Evolutionary conservation across 2,329 filamentous ascomycete genomes (phyloP), one percentile per base, ranked within the genome.

Genomic region (Sporothrix schenckii): DNA sequence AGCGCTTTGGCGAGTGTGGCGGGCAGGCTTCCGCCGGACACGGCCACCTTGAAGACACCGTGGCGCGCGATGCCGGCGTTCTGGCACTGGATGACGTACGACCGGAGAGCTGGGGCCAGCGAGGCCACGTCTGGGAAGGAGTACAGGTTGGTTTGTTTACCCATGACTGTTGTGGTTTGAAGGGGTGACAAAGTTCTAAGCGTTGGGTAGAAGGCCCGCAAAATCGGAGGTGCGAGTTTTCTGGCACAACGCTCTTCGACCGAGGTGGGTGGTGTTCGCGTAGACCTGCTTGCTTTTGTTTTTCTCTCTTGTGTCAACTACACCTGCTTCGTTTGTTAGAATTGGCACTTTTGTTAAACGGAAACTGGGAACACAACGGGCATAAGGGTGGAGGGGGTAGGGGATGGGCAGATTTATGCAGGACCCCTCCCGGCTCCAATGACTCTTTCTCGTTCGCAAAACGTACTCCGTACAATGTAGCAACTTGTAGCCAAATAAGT

Each of bases 21-120:
- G 70, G 95, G 95, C 60, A 99, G 88, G 19, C 94, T 97, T 76
- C 95, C 95, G 75, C 95, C 95, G 0, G 94, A 98, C 68, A 98
- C 91, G 74, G 90, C 95, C 72, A 99, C 85, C 81, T 96, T 94
- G 87, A 99, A 98, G 78, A 86, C 86, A 73, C 87, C 86, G 81
- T 98, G 95, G 73, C 94, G 92, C 75, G 85, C 83, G 73, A 98
- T 82, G 71, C 93, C 93, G 72, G 89, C 87, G 77, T 90, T 90
- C 81, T 99, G 94, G 77, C 87, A 89, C 76, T 91, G 87, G 76
- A 97, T 86, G 76, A 98, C 84, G 81, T 96, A 97, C 76, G 88
- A 83, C 78, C 94, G 91, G 76, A 99, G 88, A 74, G 90, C 89
- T 49, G 86, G 83, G 24, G 93, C 92, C 75, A 99, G 89, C 72